Evolutionary conservation across 129 eudicot species (phyloP).

Genomic region (Helianthus annuus): HanXRQr2.0-SUNRISE NC_035447.2:13306881-13307380

Average conservation of each 20-base stretch:
- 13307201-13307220: conserved; percentile 4
- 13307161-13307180: conserved; percentile 13
- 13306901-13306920: background rate
- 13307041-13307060: background rate
- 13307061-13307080: no score
- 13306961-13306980: background rate
- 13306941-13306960: background rate
- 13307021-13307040: background rate
- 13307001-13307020: background rate
- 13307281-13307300: conserved; percentile 45
- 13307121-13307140: background rate
- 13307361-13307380: conserved; percentile 30
- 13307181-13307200: conserved; percentile 6
- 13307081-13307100: no score
- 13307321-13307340: conserved; percentile 35
- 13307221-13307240: conserved; percentile 5
- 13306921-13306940: no score
- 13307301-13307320: conserved; percentile 41
- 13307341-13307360: conserved; percentile 45
- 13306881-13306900: background rate
- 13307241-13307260: conserved; percentile 5
- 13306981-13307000: background rate
- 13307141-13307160: background rate
- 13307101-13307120: no score
- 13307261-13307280: conserved; percentile 33